A percentile compares a stretch with the other conserved stretches of the same genome.
These are phyloP conservation scores for Lizonia empirigonia DNA, from an alignment of 2,329 filamentous ascomycete genomes.

Conservation along the genomic window DNA sequence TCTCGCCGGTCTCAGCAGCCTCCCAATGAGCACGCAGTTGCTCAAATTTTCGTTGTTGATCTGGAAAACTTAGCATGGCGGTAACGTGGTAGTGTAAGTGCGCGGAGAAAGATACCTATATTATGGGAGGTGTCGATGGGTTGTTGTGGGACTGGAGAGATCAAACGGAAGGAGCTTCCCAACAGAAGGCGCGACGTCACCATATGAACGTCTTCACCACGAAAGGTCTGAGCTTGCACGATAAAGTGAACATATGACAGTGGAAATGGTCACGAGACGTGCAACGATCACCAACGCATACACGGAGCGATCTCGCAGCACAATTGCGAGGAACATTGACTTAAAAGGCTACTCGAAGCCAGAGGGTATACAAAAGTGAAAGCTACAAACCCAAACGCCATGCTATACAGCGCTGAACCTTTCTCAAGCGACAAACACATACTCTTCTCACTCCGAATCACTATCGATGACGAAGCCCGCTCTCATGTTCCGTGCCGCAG, in stretches of 20 bases:
- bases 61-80: slow-evolving; percentile 45
- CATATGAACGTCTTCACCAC: background rate
- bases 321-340: background rate
- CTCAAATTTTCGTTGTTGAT: slow-evolving; percentile 38
- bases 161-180: slow-evolving; percentile 24
- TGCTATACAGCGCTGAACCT: slow-evolving; percentile 16
- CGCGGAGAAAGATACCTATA: slow-evolving; percentile 22
- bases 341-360: slow-evolving; percentile 1
- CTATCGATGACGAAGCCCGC: slow-evolving; percentile 54
- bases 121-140: slow-evolving; percentile 13
- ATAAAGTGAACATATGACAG: too few species aligned
- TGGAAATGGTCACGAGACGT: too few species aligned
- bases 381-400: slow-evolving; percentile 25
- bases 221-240: background rate
- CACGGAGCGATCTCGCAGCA: background rate
- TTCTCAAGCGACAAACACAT: background rate
- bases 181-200: slow-evolving; percentile 20
- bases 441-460: slow-evolving; percentile 47
- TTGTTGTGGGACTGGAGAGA: slow-evolving; percentile 13
- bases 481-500: slow-evolving; percentile 45
- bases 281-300: background rate
- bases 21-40: slow-evolving; percentile 44
- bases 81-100: slow-evolving; percentile 20
- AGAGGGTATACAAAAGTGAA: slow-evolving; percentile 32
- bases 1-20: slow-evolving; percentile 24